Conservation (phyloP, 106 monocot genomes). For the Vanilla planifolia region DNA sequence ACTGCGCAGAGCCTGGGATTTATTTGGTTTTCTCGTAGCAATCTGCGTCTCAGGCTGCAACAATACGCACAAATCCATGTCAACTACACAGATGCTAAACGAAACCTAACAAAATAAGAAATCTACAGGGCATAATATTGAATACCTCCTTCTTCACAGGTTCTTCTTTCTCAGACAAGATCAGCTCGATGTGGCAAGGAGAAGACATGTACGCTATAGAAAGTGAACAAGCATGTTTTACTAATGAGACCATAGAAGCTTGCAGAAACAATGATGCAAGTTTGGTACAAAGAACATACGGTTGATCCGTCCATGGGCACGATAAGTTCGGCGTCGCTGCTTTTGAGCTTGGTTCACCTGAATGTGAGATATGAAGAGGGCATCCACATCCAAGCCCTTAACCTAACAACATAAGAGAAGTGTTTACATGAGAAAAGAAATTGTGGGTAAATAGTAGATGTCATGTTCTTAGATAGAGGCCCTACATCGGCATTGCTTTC, state of each 20-base stretch:
- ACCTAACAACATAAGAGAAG: slow-evolving; percentile 16
- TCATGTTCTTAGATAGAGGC: neutral
- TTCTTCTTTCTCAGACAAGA: slow-evolving; percentile 77
- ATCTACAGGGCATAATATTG: neutral
- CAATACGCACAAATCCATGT: neutral
- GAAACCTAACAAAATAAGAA: neutral
- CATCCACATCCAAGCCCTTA: slow-evolving; percentile 56
- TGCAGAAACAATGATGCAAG: too few species aligned
- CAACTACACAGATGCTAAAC: neutral
- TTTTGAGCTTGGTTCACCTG: slow-evolving; percentile 77
- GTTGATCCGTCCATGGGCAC: slow-evolving; percentile 75
- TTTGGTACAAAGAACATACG: slow-evolving; percentile 17
- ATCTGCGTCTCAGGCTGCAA: slow-evolving; percentile 37
- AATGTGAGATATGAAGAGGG: slow-evolving; percentile 57
- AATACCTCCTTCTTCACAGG: slow-evolving; percentile 78
- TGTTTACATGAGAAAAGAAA: neutral
- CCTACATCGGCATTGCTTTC: slow-evolving; percentile 74
- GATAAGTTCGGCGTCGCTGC: slow-evolving; percentile 64
- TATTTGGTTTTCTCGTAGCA: slow-evolving; percentile 15
- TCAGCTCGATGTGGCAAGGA: slow-evolving; percentile 74
- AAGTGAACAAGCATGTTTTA: neutral
- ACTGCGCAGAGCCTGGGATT: slow-evolving; percentile 12
- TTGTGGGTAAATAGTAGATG: neutral
- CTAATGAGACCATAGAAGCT: neutral
- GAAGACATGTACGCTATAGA: slow-evolving; percentile 69